Base-by-base conservation (phyloP, 148 eudicot genomes). In the Nepenthes gracilis region DNA sequence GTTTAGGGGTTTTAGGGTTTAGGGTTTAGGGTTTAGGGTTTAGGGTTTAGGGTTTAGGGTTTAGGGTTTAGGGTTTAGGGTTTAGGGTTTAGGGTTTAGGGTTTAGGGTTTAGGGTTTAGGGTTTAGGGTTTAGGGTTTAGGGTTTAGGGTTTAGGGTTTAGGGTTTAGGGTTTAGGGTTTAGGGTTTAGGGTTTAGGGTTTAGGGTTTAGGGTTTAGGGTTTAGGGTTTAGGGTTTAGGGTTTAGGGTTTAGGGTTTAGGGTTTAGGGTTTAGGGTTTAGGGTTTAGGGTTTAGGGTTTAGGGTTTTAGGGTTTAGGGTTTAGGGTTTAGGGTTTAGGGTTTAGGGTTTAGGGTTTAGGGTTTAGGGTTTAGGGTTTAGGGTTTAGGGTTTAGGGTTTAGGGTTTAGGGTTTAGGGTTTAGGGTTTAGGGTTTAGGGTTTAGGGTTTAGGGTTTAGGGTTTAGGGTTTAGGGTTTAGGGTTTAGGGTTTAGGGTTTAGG, bases 321-420 rank as follows among this genome's bases (percentile, higher is more conserved):
- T 64, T 64, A 64, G 74, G 74, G 74, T 64, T 64, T 57, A 59
- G 69, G 74, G 74, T 64, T 64, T 59, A 59, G 69, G 74, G 74
- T 64, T 64, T 64, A 64, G 67, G 67, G 67, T 64, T 64, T 64
- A 64, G 69, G 74, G 68, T 70, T 64, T 62, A 56, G 72, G 72
- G 72, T 69, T 69, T 69, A 69, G 72, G 72, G 71, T 68, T 68
- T 62, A 48, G 72, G 72, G 67, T 70, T 70, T 63, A 57, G 68
- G 73, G 67, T 70, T 58, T 12, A 43, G 75, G 75, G 64, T 71
- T 64, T 58, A 23, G 70, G 70, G 69, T 65, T 71, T 43, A 33
- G 70, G 60, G 60, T 71, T 52, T 32, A 70, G 75, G 64, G 65
- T 65, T 54, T 32, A 66, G 70, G 68, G 59, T 65, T 59, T 36